A percentile compares a stretch with the other conserved stretches of the same genome.
phyloP scores from a whole-genome alignment of 176 grass and related monocot genomes.

The Calamus simplicifolius region DNA sequence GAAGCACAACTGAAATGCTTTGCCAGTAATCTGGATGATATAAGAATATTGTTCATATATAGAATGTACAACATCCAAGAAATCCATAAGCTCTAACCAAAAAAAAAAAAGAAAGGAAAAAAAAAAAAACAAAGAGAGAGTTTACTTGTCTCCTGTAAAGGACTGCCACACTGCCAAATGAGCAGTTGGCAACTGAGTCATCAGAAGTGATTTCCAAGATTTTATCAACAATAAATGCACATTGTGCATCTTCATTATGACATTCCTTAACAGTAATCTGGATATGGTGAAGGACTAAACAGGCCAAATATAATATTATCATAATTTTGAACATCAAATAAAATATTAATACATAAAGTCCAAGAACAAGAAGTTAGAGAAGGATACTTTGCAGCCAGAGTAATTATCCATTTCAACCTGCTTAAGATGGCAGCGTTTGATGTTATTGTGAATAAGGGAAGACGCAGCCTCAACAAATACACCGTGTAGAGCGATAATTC shows the following conservation, averaged over 20 bases:
- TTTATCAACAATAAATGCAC: slow-evolving; percentile 93
- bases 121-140: background rate
- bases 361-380: slow-evolving; percentile 11
- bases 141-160: slow-evolving; percentile 87
- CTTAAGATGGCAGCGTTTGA: slow-evolving; percentile 46
- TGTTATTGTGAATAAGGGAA: slow-evolving; percentile 82
- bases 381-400: slow-evolving; percentile 67
- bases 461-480: slow-evolving; percentile 92
- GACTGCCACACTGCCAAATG: slow-evolving; percentile 70
- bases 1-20: slow-evolving; percentile 78
- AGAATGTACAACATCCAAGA: no score
- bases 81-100: background rate
- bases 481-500: slow-evolving; percentile 81
- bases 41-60: slow-evolving; percentile 10
- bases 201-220: slow-evolving; percentile 75
- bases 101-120: background rate
- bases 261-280: slow-evolving; percentile 91
- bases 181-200: slow-evolving; percentile 29
- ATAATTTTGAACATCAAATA: no score
- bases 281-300: slow-evolving; percentile 20
- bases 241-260: slow-evolving; percentile 86
- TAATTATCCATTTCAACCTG: slow-evolving; percentile 78
- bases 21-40: slow-evolving; percentile 71
- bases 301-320: no score
- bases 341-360: background rate